Conservation (phyloP, 163 green algal species). For the Chlamydomonas reinhardtii region DNA sequence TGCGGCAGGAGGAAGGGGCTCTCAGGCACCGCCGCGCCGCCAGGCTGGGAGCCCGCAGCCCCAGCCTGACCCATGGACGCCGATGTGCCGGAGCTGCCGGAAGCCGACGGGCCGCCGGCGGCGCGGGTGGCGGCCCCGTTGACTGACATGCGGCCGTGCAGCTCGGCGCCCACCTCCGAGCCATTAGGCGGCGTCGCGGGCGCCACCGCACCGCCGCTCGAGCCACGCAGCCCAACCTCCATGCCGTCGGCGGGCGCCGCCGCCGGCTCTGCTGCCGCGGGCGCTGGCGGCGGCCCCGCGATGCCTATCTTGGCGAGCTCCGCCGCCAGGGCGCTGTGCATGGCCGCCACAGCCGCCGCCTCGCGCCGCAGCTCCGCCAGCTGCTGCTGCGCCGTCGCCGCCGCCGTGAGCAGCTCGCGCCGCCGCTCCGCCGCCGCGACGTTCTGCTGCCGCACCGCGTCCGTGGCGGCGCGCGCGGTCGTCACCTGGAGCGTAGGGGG, state of each 20-base stretch:
- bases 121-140: too few species aligned
- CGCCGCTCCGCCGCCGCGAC: conserved; percentile 18
- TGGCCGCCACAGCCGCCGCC: not conserved
- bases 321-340: not conserved
- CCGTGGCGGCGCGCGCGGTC: not conserved
- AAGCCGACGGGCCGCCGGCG: too few species aligned
- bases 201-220: too few species aligned
- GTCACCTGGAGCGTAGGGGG: not conserved
- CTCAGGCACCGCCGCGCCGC: too few species aligned
- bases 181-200: too few species aligned
- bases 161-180: too few species aligned
- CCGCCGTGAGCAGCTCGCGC: conserved; percentile 25
- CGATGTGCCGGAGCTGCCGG: too few species aligned
- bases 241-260: not conserved
- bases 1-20: too few species aligned
- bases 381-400: not conserved
- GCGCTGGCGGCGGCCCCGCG: not conserved
- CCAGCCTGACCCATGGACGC: too few species aligned
- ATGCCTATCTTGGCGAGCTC: not conserved
- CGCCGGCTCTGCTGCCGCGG: not conserved
- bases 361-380: not conserved
- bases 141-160: too few species aligned
- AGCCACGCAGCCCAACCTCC: too few species aligned
- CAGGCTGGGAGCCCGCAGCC: too few species aligned
- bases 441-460: conserved; percentile 1